phyloP scores from a whole-genome alignment of 306 rosid genomes.

The Cicer pinnatifidum region DNA sequence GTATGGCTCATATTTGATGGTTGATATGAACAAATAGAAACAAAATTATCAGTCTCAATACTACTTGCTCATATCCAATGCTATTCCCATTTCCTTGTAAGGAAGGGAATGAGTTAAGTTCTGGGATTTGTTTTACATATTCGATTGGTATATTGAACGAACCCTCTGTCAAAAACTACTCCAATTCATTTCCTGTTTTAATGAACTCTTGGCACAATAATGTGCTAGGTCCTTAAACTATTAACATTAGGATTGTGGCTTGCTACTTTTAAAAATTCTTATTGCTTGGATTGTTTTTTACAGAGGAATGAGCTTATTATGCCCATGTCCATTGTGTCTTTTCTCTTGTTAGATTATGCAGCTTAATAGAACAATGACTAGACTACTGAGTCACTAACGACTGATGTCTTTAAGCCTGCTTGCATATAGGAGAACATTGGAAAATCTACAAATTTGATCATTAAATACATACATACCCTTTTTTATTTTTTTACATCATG shows the following conservation, averaged over 20 bases:
- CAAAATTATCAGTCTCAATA: constrained; percentile 28
- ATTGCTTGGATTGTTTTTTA: constrained; percentile 36
- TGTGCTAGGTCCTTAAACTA: constrained; percentile 31
- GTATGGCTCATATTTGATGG: constrained; percentile 10
- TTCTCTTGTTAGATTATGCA: constrained; percentile 14
- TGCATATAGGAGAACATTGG: constrained; percentile 11
- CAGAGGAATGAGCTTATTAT: constrained; percentile 33
- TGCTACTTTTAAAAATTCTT: constrained; percentile 28
- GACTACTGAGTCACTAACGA: constrained; percentile 17
- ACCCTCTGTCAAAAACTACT: constrained; percentile 5
- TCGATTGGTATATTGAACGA: background rate
- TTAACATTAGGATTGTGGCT: constrained; percentile 25
- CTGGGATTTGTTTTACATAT: constrained; percentile 39
- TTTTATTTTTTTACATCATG: background rate
- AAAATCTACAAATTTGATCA: constrained; percentile 5
- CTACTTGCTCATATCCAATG: constrained; percentile 15
- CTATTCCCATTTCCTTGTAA: background rate
- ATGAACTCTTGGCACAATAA: constrained; percentile 33
- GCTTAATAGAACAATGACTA: constrained; percentile 24
- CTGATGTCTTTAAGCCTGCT: constrained; percentile 33
- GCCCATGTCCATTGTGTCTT: constrained; percentile 1
- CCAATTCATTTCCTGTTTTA: constrained; percentile 12
- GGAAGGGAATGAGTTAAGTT: constrained; percentile 13
- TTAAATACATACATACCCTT: constrained; percentile 11
- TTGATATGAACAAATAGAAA: constrained; percentile 24